These are phyloP conservation scores for Manihot esculenta DNA, from an alignment of 441 rosid species.

Conservation along the genomic window DNA sequence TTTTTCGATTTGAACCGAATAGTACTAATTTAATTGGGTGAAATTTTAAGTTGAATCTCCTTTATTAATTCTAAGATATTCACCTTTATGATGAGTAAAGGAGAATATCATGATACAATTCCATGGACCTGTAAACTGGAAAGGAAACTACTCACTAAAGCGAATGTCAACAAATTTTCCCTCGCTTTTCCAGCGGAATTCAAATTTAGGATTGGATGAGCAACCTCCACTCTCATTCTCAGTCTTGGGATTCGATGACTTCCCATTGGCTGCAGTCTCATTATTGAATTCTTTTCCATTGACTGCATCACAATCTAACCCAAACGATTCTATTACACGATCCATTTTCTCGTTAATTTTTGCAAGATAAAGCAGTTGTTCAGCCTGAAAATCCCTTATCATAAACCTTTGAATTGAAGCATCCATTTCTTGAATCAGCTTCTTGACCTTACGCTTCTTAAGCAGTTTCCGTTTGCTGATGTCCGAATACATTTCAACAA, in stretches of 20 bases:
- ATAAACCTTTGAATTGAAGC: conserved; percentile 6
- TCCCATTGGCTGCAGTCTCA: not conserved
- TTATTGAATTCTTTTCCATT: not conserved
- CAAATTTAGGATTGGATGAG: not conserved
- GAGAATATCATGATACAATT: too few species aligned
- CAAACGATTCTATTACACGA: not conserved
- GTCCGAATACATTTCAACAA: conserved; percentile 2
- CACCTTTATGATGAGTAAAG: too few species aligned
- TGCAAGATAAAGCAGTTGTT: not conserved
- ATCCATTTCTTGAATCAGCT: conserved; percentile 13
- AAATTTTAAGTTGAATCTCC: too few species aligned
- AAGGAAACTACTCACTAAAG: not conserved
- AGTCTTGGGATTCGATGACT: not conserved
- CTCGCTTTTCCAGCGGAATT: not conserved
- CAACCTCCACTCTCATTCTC: not conserved
- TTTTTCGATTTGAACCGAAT: too few species aligned
- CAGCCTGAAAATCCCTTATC: not conserved
- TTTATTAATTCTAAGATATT: too few species aligned
- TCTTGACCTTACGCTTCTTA: conserved; percentile 10
- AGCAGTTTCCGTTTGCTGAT: conserved; percentile 7
- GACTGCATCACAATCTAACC: not conserved
- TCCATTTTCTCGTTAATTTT: conserved; percentile 4
- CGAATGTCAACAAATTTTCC: not conserved
- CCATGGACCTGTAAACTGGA: too few species aligned
- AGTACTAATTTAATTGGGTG: too few species aligned